A percentile compares a stretch with the other conserved stretches of the same genome.
Evolutionary conservation across 768 basidiomycete genomes (phyloP).

Genomic region (Hortiboletus flavorubellus): DNA sequence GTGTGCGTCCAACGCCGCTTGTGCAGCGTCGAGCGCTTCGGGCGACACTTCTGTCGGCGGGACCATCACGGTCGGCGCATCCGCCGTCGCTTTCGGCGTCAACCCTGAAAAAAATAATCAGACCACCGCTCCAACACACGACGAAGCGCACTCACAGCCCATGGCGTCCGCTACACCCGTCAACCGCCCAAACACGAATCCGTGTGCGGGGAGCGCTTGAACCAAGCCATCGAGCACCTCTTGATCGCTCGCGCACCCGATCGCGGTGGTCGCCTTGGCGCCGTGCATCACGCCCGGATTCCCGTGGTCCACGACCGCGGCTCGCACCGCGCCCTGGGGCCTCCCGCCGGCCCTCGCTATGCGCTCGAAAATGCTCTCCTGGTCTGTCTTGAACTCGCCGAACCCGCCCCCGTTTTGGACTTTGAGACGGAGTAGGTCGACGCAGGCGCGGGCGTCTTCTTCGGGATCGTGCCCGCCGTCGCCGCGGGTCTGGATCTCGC

Average conservation of each 20-base stretch:
- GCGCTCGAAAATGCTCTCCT: slow-evolving; percentile 86
- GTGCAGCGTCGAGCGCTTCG: slow-evolving; percentile 34
- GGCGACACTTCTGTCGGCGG: slow-evolving; percentile 13
- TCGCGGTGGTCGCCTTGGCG: slow-evolving; percentile 70
- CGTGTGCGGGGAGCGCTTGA: slow-evolving; percentile 58
- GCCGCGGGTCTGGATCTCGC: slow-evolving; percentile 83
- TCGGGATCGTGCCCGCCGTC: slow-evolving; percentile 92
- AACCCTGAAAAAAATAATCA: slow-evolving; percentile 45
- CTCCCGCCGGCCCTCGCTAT: slow-evolving; percentile 56
- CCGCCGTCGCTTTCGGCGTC: slow-evolving; percentile 49
- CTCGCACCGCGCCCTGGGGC: slow-evolving; percentile 41
- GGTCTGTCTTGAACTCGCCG: slow-evolving; percentile 83
- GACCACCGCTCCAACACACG: background rate
- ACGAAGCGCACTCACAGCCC: slow-evolving; percentile 60
- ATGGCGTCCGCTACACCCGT: slow-evolving; percentile 75
- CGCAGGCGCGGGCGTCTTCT: slow-evolving; percentile 88
- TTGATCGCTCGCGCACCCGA: slow-evolving; percentile 73
- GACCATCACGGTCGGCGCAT: slow-evolving; percentile 27
- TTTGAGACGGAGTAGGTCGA: slow-evolving; percentile 83
- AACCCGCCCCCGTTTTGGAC: slow-evolving; percentile 72
- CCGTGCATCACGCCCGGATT: slow-evolving; percentile 84
- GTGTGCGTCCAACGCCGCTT: slow-evolving; percentile 55
- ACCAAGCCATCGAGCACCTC: slow-evolving; percentile 74
- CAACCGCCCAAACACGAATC: slow-evolving; percentile 83
- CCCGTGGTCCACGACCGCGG: slow-evolving; percentile 82